These are phyloP conservation scores for Stephania japonica DNA, from an alignment of 164 flowering plant genomes.

Conservation along the genomic window DNA sequence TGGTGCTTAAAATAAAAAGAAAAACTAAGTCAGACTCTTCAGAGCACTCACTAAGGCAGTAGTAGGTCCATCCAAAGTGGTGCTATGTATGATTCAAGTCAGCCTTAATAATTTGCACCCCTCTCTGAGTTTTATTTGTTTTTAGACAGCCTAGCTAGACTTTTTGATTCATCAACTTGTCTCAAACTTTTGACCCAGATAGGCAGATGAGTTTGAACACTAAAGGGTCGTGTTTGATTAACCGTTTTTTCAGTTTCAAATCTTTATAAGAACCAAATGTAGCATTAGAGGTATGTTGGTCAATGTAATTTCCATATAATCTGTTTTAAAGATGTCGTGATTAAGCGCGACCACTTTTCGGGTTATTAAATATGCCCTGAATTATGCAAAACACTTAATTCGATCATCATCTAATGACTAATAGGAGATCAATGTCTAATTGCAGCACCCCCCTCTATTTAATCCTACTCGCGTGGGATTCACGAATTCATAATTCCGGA, in stretches of 20 bases:
- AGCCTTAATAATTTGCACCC: neutral
- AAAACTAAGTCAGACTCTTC: neutral
- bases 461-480: no score
- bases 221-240: no score
- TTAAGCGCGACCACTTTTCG: neutral
- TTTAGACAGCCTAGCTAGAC: neutral
- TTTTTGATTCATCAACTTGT: neutral
- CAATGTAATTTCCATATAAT: no score
- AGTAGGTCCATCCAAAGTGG: neutral
- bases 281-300: no score
- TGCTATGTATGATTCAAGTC: neutral
- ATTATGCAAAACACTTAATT: neutral
- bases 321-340: neutral
- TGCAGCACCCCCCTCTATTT: no score
- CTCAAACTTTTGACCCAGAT: neutral
- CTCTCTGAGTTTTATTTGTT: neutral
- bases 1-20: neutral
- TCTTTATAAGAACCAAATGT: no score
- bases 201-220: no score
- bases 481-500: neutral
- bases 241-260: no score
- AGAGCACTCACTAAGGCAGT: neutral
- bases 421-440: no score
- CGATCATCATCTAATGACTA: neutral
- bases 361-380: neutral